phyloP scores from a whole-genome alignment of 1,284 basidiomycete species.

The Mycocalia duriaeana region DNA sequence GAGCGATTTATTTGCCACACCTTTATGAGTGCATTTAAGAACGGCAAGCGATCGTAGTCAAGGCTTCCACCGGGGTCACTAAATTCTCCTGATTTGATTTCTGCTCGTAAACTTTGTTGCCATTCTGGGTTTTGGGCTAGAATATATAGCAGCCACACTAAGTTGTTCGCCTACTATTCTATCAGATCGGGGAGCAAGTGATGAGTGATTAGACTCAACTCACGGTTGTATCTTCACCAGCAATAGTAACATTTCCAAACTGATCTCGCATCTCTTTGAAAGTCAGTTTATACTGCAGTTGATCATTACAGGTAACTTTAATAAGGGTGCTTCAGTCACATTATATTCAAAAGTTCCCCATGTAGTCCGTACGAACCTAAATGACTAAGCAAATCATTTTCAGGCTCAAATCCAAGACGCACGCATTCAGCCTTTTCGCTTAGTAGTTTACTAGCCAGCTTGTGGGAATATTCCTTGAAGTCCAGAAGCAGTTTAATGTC shows the following conservation, averaged over 20 bases:
- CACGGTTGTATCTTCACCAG: conserved; percentile 1
- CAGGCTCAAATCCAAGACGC: conserved; percentile 10
- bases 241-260: neutral
- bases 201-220: neutral
- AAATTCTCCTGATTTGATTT: neutral
- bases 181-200: too few relatives aligned
- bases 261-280: neutral
- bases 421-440: conserved; percentile 10
- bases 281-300: neutral
- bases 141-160: neutral
- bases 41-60: conserved; percentile 1
- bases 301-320: neutral
- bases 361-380: conserved; percentile 8
- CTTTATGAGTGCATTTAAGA: conserved; percentile 2
- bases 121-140: neutral
- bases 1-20: neutral
- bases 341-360: neutral
- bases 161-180: neutral
- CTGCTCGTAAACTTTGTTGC: neutral
- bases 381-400: conserved; percentile 14
- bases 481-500: conserved; percentile 6
- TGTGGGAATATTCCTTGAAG: conserved; percentile 8
- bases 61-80: neutral
- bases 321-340: neutral
- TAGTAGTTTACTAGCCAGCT: conserved; percentile 9